Evolutionary conservation across 2,329 filamentous ascomycete genomes (phyloP).

Genomic region (Neobulgaria alba): DNA sequence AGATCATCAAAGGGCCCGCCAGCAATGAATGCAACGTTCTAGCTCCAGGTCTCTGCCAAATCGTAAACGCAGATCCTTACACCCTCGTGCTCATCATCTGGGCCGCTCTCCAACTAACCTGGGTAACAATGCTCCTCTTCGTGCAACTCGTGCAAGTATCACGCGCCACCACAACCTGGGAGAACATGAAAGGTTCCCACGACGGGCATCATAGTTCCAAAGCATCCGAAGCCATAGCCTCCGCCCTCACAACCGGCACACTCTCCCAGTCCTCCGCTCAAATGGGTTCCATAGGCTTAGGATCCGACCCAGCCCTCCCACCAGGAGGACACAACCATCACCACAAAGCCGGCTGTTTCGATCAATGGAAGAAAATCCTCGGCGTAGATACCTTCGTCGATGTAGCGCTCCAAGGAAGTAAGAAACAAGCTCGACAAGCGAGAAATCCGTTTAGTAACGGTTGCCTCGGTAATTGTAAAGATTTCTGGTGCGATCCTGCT

Average conservation of each 20-base stretch:
- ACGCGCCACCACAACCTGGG: constrained; percentile 88
- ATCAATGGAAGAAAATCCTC: constrained; percentile 74
- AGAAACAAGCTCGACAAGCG: constrained; percentile 40
- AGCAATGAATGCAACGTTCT: constrained; percentile 63
- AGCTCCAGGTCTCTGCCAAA: constrained; percentile 62
- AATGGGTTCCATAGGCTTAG: constrained; percentile 56
- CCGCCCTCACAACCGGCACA: constrained; percentile 66
- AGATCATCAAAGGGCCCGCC: constrained; percentile 43
- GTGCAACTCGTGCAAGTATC: constrained; percentile 92
- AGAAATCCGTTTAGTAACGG: constrained; percentile 79
- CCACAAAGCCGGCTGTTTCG: constrained; percentile 58
- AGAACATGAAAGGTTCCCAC: constrained; percentile 82
- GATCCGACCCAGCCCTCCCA: constrained; percentile 47
- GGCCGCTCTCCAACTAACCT: constrained; percentile 77
- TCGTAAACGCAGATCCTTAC: constrained; percentile 75
- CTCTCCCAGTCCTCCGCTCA: constrained; percentile 59
- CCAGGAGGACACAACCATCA: constrained; percentile 41
- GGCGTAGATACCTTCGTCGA: constrained; percentile 92
- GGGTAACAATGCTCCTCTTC: constrained; percentile 94
- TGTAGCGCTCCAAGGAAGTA: constrained; percentile 58
- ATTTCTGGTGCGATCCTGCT: constrained; percentile 91
- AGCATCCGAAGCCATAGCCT: constrained; percentile 52
- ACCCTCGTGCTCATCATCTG: constrained; percentile 73
- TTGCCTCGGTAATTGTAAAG: constrained; percentile 78
- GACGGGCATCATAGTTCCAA: constrained; percentile 44